Evolutionary conservation across 441 rosid genomes (phyloP).

Genomic region (Adansonia grandidieri): DNA sequence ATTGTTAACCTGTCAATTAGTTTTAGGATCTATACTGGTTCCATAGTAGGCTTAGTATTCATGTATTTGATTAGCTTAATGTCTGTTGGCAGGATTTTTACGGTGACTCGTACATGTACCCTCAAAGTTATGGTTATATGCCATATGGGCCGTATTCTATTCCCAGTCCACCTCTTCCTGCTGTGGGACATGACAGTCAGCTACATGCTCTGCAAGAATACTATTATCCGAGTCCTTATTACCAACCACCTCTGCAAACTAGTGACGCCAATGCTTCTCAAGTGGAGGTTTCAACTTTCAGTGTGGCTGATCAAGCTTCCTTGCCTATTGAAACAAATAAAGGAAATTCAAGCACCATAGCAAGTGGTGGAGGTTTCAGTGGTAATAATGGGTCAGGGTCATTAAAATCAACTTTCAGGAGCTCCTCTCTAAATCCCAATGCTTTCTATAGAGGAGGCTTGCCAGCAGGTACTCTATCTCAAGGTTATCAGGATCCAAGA

Average conservation of each 20-base stretch:
- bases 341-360: slow-evolving; percentile 37
- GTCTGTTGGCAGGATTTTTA: slow-evolving; percentile 40
- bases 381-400: slow-evolving; percentile 43
- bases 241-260: slow-evolving; percentile 37
- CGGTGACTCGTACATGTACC: slow-evolving; percentile 48
- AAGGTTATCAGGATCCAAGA: slow-evolving; percentile 50
- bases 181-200: slow-evolving; percentile 44
- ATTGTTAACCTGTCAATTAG: background rate
- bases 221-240: slow-evolving; percentile 52
- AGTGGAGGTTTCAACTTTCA: slow-evolving; percentile 34
- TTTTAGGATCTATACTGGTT: background rate
- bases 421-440: slow-evolving; percentile 45
- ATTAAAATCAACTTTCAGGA: slow-evolving; percentile 44
- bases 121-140: slow-evolving; percentile 43
- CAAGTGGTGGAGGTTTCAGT: slow-evolving; percentile 41
- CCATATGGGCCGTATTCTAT: slow-evolving; percentile 52
- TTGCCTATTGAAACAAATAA: slow-evolving; percentile 41
- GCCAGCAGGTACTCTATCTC: slow-evolving; percentile 36
- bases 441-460: slow-evolving; percentile 46
- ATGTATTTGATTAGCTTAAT: slow-evolving; percentile 20
- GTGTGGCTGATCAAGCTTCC: slow-evolving; percentile 41
- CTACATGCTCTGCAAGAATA: slow-evolving; percentile 48
- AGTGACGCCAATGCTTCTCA: slow-evolving; percentile 32
- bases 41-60: background rate
- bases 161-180: slow-evolving; percentile 46